Percentiles rank a stretch among this genome's conserved stretches.
phyloP scores from a whole-genome alignment of 371 early-diverging fungal genomes.

The Catenaria anguillulae region DNA sequence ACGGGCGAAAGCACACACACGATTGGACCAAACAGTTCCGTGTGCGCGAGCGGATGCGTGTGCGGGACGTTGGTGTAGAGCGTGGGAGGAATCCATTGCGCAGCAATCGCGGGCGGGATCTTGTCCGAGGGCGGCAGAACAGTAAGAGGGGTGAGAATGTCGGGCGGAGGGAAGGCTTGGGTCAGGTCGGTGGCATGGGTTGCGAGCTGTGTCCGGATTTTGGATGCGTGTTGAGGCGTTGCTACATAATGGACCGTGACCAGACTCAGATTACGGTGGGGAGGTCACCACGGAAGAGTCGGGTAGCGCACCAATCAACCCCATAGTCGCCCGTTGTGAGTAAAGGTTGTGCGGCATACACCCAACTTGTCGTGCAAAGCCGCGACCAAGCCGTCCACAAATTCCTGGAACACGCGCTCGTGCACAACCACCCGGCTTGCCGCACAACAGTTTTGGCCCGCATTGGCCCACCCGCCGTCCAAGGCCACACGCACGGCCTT shows the following conservation, averaged over 20 bases:
- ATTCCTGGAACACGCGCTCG: slow-evolving; percentile 51
- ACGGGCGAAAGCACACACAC: slow-evolving; percentile 58
- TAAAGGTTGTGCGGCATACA: no score
- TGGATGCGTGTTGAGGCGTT: slow-evolving; percentile 60
- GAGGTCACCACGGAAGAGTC: no score
- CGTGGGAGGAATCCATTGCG: slow-evolving; percentile 68
- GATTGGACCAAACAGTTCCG: slow-evolving; percentile 91
- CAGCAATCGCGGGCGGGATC: slow-evolving; percentile 42
- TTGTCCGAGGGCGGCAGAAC: slow-evolving; percentile 38
- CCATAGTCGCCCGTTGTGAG: no score
- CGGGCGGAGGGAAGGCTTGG: slow-evolving; percentile 1
- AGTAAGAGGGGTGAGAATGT: slow-evolving; percentile 3
- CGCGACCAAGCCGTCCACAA: no score
- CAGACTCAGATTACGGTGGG: no score
- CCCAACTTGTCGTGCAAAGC: no score
- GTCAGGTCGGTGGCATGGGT: slow-evolving; percentile 17
- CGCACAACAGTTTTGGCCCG: slow-evolving; percentile 81
- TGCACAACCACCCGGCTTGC: slow-evolving; percentile 74
- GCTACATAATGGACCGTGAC: no score
- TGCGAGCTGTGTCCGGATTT: slow-evolving; percentile 42
- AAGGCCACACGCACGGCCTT: slow-evolving; percentile 53
- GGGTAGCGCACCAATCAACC: no score
- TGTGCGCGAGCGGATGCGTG: slow-evolving; percentile 45
- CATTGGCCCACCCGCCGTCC: slow-evolving; percentile 58
- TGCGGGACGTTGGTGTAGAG: slow-evolving; percentile 53